Evolutionary conservation across 768 basidiomycete species (phyloP), one percentile per base, ranked within the genome.

Genomic region (Mycena amicta): DNA sequence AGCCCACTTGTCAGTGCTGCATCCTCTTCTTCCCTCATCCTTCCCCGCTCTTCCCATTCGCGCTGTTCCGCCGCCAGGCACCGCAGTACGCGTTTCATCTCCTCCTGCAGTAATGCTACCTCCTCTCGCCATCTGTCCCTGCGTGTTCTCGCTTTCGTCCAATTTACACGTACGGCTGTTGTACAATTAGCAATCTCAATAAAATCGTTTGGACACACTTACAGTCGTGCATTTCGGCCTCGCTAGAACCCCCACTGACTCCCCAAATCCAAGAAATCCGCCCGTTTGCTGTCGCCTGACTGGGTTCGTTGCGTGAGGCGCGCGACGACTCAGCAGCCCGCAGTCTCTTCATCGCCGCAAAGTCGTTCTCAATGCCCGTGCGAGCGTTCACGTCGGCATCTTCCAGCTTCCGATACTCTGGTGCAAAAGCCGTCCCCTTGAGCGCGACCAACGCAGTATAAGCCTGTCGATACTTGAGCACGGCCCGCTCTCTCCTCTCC

Each of bases 191-290:
- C 22, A 15, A 28, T 2, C 23, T 12, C 13, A 26, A 23, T 22
- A 1, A 29, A 3, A 16, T 45, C 5, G 43, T n/a, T n/a, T n/a
- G n/a, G n/a, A n/a, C n/a, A 13, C 20, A 60, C 37, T 45, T 43
- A 56, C 55, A 8, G 30, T 56, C 59, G 31, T 57, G 60, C 27
- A 62, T 18, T 25, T 49, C 31, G 1, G 11, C 26, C 25, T 58
- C 45, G 5, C 53, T 51, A 1, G 52, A n/a, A 0, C 22, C 51
- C 13, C 52, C 54, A n/a, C 23, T 31, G 1, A 22, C 54, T 3
- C 49, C 50, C 54, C 57, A 56, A 2, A 59, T 64, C 63, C 63
- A 61, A 0, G 60, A 61, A 56, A 61, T 58, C 0, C 23, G 0
- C 1, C 41, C 8, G 4, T 26, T 52, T 11, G 43, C 49, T 3